A percentile compares a stretch with the other conserved stretches of the same genome.
Conservation (phyloP, 257 asterid genomes). For the Voacanga thouarsii region DNA sequence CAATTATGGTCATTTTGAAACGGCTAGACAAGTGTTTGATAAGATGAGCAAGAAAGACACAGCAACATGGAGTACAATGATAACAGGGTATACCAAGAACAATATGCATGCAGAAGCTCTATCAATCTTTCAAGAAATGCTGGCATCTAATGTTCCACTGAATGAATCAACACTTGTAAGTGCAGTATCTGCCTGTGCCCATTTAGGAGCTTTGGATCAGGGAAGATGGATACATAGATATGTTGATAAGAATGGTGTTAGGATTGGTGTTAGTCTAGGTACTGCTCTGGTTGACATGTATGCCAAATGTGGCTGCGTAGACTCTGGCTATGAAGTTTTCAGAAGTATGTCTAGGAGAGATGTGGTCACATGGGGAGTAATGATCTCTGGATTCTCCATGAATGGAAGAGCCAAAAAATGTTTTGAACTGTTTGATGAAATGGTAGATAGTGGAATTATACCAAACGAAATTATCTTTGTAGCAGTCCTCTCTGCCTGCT, state of each 20-base stretch:
- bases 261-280: conserved; percentile 8
- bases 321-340: conserved; percentile 25
- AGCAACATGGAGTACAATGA: conserved; percentile 32
- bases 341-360: conserved; percentile 21
- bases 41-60: conserved; percentile 20
- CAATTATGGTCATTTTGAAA: conserved; percentile 16
- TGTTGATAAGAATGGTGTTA: conserved; percentile 3
- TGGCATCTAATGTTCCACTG: conserved; percentile 12
- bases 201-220: conserved; percentile 30
- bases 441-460: conserved; percentile 11
- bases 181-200: conserved; percentile 31
- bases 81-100: conserved; percentile 30
- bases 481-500: conserved; percentile 29
- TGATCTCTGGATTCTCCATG: conserved; percentile 22
- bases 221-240: conserved; percentile 35
- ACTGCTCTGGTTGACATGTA: conserved; percentile 34
- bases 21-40: conserved; percentile 13
- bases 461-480: conserved; percentile 28
- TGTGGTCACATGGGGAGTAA: conserved; percentile 31
- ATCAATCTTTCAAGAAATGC: conserved; percentile 24
- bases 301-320: conserved; percentile 32
- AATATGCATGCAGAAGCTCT: conserved; percentile 21
- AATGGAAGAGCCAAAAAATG: conserved; percentile 28
- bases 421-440: conserved; percentile 24
- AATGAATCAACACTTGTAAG: conserved; percentile 31